A percentile compares a stretch with the other conserved stretches of the same genome.
phyloP scores from a whole-genome alignment of 768 basidiomycete species.

The Leccinum aurantiacum region DNA sequence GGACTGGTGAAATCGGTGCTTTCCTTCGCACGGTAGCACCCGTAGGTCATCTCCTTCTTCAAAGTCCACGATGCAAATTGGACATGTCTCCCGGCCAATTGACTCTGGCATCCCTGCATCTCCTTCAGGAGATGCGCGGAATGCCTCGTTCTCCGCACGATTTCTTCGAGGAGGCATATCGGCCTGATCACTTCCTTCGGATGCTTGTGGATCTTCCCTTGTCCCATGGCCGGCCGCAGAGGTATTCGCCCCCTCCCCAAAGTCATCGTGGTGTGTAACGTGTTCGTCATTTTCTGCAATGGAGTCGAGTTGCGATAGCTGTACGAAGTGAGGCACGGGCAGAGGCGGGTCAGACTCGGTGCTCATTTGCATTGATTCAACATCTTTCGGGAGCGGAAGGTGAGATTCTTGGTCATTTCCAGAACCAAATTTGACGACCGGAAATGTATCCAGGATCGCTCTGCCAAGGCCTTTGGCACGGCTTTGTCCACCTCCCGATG shows the following conservation, averaged over 20 bases:
- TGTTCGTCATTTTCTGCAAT: background rate
- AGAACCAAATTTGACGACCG: constrained; percentile 80
- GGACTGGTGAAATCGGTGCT: constrained; percentile 84
- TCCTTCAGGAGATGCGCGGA: constrained; percentile 10
- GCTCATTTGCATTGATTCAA: constrained; percentile 25
- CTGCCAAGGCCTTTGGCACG: constrained; percentile 84
- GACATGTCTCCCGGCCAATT: constrained; percentile 85
- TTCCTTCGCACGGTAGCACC: constrained; percentile 86
- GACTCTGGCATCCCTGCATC: constrained; percentile 56
- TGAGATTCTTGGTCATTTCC: constrained; percentile 13
- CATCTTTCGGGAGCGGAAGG: constrained; percentile 30
- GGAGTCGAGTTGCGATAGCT: constrained; percentile 8
- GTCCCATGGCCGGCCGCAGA: background rate
- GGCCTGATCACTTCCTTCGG: constrained; percentile 11
- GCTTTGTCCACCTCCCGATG: constrained; percentile 46
- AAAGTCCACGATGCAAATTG: constrained; percentile 94
- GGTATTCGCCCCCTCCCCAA: background rate
- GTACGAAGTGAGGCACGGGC: constrained; percentile 11
- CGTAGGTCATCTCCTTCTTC: constrained; percentile 92
- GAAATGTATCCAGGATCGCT: constrained; percentile 95
- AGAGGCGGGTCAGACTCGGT: background rate
- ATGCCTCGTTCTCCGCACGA: background rate
- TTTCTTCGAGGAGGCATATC: constrained; percentile 1
- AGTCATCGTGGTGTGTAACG: background rate
- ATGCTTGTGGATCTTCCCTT: background rate